Percentiles rank a stretch among this genome's conserved stretches.
Evolutionary conservation across 2,329 filamentous ascomycete species (phyloP).

Genomic region (Endoconidiophora polonica): DNA sequence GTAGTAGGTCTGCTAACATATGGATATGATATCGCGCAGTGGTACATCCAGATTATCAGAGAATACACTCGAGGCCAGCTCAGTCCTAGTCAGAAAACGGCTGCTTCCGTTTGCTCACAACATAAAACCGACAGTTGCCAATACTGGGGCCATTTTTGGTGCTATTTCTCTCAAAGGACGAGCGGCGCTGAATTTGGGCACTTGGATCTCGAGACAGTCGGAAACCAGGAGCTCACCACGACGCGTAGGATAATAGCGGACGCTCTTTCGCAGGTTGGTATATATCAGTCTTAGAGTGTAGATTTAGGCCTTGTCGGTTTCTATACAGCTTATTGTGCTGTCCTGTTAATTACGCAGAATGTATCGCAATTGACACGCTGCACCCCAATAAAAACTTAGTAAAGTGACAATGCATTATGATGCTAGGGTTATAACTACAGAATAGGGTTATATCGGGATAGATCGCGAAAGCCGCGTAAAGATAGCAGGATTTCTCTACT

Average conservation of each 20-base stretch:
- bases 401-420: no score
- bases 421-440: no score
- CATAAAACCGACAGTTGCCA: constrained; percentile 1
- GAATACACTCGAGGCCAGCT: background rate
- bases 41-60: constrained; percentile 9
- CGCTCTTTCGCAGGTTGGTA: background rate
- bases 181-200: background rate
- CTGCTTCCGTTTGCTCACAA: background rate
- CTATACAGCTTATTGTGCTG: no score
- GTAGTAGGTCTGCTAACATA: background rate
- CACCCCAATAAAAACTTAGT: no score
- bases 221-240: background rate
- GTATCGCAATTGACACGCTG: no score
- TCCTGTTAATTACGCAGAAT: no score
- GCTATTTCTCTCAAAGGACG: constrained; percentile 5
- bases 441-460: no score
- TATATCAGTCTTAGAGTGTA: no score
- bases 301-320: no score
- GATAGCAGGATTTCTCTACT: no score
- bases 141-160: constrained; percentile 11
- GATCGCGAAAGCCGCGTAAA: no score
- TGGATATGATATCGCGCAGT: background rate
- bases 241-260: background rate
- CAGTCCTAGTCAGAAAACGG: background rate
- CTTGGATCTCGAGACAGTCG: background rate